A percentile compares a stretch with the other conserved stretches of the same genome.
Conservation (phyloP, 108 stramenopile genomes). For the Cylindrotheca closterium region DNA sequence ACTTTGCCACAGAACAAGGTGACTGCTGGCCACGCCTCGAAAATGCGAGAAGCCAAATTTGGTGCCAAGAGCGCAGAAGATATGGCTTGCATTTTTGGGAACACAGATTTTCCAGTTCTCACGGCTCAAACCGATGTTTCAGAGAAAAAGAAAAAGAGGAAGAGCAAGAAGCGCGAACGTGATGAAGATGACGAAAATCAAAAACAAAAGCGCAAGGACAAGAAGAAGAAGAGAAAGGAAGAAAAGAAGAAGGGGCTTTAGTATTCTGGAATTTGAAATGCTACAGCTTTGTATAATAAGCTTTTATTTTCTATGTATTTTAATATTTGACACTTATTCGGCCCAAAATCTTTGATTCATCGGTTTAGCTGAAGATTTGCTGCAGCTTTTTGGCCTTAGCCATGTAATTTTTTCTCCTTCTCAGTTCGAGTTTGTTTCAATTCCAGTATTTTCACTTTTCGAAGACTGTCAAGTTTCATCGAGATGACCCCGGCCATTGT, state of each 20-base stretch:
- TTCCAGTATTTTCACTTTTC: too few species aligned
- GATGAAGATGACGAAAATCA: background rate
- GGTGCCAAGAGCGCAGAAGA: conserved; percentile 58
- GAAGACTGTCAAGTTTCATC: too few species aligned
- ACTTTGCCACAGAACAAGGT: conserved; percentile 76
- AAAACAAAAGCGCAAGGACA: conserved; percentile 35
- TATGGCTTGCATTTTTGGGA: conserved; percentile 84
- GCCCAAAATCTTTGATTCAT: too few species aligned
- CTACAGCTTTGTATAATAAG: too few species aligned
- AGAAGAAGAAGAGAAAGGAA: conserved; percentile 27
- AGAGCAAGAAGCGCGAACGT: background rate
- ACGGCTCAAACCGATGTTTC: conserved; percentile 1
- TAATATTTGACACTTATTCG: too few species aligned
- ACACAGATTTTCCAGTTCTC: conserved; percentile 31
- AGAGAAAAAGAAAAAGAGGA: conserved; percentile 1
- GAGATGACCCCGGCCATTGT: too few species aligned
- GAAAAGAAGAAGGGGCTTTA: conserved; percentile 10
- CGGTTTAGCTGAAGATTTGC: too few species aligned
- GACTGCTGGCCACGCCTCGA: conserved; percentile 73
- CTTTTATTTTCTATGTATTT: too few species aligned
- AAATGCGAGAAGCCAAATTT: conserved; percentile 85
- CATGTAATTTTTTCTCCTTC: too few species aligned
- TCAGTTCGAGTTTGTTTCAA: too few species aligned
- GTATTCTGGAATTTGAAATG: too few species aligned
- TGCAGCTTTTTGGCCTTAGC: too few species aligned